Conservation (phyloP, 345 rosid species). For the Murraya koenigii region DNA sequence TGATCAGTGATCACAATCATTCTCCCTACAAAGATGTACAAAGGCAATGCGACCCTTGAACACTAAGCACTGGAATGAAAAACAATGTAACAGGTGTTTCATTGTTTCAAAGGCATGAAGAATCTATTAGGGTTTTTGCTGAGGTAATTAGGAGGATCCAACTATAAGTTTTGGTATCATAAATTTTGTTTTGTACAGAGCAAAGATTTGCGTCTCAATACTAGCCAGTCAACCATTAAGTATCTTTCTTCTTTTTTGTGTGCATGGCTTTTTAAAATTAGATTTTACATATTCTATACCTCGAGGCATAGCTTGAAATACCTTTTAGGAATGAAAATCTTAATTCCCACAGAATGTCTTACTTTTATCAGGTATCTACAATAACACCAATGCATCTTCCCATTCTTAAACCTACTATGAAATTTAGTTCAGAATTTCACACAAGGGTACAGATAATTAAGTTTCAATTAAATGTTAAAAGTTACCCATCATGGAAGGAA, state of each 20-base stretch:
- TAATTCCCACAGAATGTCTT: not conserved
- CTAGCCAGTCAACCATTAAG: not conserved
- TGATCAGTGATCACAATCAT: not conserved
- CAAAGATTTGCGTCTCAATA: not conserved
- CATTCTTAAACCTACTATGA: not conserved
- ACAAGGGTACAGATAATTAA: not conserved
- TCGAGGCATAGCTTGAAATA: not conserved
- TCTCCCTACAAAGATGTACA: not conserved
- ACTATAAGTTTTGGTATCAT: not conserved
- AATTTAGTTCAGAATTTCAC: not conserved
- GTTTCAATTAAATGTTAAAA: not conserved
- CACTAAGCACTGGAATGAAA: not conserved
- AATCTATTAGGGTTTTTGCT: not conserved
- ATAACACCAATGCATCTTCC: not conserved
- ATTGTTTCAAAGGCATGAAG: not conserved
- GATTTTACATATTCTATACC: not conserved
- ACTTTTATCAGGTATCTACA: not conserved
- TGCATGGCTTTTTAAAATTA: not conserved
- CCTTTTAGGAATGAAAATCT: not conserved
- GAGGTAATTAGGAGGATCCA: not conserved
- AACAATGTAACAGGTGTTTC: not conserved
- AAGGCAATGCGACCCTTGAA: not conserved
- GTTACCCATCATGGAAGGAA: not conserved
- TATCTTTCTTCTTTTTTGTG: too few species aligned
- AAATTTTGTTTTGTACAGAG: not conserved